Evolutionary conservation across 179 eudicot species (phyloP).

Genomic region (Silene noctiflora): DNA sequence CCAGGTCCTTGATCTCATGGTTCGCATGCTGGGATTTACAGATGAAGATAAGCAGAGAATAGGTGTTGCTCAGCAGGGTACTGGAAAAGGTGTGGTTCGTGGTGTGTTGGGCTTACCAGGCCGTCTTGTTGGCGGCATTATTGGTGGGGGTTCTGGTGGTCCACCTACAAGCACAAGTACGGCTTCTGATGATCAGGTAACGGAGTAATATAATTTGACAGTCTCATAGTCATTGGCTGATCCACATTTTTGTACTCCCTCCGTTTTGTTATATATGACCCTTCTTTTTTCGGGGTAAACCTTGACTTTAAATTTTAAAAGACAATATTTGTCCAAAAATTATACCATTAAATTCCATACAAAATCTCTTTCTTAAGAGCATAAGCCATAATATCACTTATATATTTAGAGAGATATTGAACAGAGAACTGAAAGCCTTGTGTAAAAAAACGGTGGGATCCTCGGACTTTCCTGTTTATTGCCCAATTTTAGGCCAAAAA

Average conservation of each 20-base stretch:
- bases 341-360: too few species aligned
- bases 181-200: constrained; percentile 77
- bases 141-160: constrained; percentile 63
- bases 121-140: constrained; percentile 92
- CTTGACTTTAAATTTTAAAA: too few species aligned
- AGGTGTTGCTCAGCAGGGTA: constrained; percentile 87
- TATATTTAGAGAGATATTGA: too few species aligned
- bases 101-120: constrained; percentile 96
- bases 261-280: too few species aligned
- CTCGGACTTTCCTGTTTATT: neutral
- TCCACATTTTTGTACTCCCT: too few species aligned
- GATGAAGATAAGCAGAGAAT: constrained; percentile 96
- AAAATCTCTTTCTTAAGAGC: too few species aligned
- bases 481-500: neutral
- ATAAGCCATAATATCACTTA: too few species aligned
- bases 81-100: constrained; percentile 92
- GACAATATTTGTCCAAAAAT: too few species aligned
- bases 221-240: neutral
- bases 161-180: constrained; percentile 35
- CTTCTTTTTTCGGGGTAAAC: too few species aligned
- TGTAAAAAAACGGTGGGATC: too few species aligned
- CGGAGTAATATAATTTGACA: constrained; percentile 1
- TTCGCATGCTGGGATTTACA: constrained; percentile 95
- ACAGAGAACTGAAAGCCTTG: too few species aligned
- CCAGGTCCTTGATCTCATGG: constrained; percentile 98